Percentiles rank a stretch among this genome's conserved stretches.
phyloP scores from a whole-genome alignment of 192 early-diverging fungal species.

The Geranomyces variabilis region DNA sequence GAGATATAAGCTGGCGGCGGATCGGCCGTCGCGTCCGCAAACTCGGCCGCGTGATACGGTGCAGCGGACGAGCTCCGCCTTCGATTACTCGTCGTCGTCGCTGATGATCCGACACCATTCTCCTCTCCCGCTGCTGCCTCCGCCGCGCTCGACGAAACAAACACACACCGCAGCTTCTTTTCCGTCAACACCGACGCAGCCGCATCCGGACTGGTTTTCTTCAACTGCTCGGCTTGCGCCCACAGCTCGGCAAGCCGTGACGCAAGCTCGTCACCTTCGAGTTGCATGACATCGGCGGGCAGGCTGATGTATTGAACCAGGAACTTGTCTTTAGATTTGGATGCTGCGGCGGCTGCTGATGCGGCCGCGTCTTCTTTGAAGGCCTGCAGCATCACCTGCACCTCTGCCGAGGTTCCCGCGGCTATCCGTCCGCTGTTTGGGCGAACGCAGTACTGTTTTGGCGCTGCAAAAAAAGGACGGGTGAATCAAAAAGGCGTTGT shows the following conservation, averaged over 20 bases:
- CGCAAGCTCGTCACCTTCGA: conserved; percentile 59
- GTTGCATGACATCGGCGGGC: conserved; percentile 66
- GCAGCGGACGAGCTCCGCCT: too few relatives aligned
- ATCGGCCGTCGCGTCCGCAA: conserved; percentile 8
- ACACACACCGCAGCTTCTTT: conserved; percentile 52
- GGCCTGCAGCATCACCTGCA: conserved; percentile 88
- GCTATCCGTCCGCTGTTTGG: conserved; percentile 1
- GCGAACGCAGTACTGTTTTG: conserved; percentile 94
- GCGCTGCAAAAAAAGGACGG: conserved; percentile 52
- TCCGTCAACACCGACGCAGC: conserved; percentile 44
- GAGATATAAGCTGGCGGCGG: too few relatives aligned
- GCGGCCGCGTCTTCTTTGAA: conserved; percentile 79
- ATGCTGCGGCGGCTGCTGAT: conserved; percentile 61
- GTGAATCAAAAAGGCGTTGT: too few relatives aligned
- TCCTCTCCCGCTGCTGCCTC: not conserved
- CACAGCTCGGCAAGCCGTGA: conserved; percentile 46
- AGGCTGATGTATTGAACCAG: conserved; percentile 86
- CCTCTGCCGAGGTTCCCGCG: conserved; percentile 43
- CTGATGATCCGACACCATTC: not conserved
- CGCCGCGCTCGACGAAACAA: too few relatives aligned
- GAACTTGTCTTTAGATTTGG: conserved; percentile 96
- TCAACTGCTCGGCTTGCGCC: conserved; percentile 48
- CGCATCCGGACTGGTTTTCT: conserved; percentile 35
- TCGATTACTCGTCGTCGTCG: not conserved
- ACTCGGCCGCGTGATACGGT: not conserved